Evolutionary conservation across 2,329 filamentous ascomycete genomes (phyloP).

Genomic region (Aphanoascus verrucosus): DNA sequence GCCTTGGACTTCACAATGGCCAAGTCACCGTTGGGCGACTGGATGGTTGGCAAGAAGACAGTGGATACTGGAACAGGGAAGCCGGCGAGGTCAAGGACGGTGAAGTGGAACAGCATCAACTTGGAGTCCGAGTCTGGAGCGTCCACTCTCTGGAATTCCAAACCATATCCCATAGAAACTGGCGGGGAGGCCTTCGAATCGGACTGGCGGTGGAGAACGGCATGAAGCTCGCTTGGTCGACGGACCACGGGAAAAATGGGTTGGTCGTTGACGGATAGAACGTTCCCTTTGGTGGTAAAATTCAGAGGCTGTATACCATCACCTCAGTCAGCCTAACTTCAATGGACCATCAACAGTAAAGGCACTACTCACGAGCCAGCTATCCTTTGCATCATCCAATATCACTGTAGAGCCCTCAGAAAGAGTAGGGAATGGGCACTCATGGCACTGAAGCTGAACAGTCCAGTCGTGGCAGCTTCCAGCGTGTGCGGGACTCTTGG

Average conservation of each 20-base stretch:
- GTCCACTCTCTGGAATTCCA: constrained; percentile 29
- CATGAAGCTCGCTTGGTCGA: constrained; percentile 24
- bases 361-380: constrained; percentile 26
- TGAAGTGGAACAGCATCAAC: constrained; percentile 34
- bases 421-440: constrained; percentile 31
- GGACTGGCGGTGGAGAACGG: constrained; percentile 26
- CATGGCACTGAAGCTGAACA: constrained; percentile 28
- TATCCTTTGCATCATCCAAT: constrained; percentile 29
- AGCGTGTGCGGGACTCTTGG: constrained; percentile 12
- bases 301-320: constrained; percentile 25
- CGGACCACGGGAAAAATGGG: constrained; percentile 30
- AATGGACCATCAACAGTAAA: background rate
- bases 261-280: constrained; percentile 29
- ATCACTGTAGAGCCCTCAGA: constrained; percentile 22
- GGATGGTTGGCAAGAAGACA: constrained; percentile 32
- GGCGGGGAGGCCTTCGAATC: constrained; percentile 31
- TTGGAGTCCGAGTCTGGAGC: constrained; percentile 24
- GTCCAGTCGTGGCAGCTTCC: constrained; percentile 22
- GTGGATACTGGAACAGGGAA: constrained; percentile 37
- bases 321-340: constrained; percentile 1
- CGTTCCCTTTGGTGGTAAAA: constrained; percentile 27
- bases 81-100: constrained; percentile 35
- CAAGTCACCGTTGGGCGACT: constrained; percentile 27
- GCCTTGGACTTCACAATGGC: constrained; percentile 31
- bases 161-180: constrained; percentile 34